phyloP scores from a whole-genome alignment of 257 asterid genomes.

The Striga asiatica region DNA sequence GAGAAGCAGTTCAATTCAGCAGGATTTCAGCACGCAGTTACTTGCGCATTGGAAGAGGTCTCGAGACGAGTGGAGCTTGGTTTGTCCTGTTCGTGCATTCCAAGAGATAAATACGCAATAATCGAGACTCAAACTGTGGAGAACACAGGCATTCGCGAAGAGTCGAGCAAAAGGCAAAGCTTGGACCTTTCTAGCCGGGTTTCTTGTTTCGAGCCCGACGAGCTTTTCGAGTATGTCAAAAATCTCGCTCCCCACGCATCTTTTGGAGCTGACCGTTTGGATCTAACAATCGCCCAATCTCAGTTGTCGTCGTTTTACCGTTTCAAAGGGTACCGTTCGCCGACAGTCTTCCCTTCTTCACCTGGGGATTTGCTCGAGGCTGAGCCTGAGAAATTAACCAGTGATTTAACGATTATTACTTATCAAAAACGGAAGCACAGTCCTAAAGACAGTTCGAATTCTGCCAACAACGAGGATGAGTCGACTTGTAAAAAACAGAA shows the following conservation, averaged over 20 bases:
- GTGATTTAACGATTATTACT: conserved; percentile 15
- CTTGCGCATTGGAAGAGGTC: conserved; percentile 74
- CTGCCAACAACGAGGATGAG: conserved; percentile 49
- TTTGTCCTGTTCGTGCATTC: conserved; percentile 62
- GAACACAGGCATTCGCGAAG: conserved; percentile 76
- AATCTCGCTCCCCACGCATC: conserved; percentile 50
- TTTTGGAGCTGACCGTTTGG: conserved; percentile 44
- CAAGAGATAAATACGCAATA: conserved; percentile 33
- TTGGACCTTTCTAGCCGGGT: conserved; percentile 52
- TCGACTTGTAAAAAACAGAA: conserved; percentile 39
- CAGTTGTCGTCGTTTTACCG: conserved; percentile 59
- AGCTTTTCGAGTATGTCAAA: conserved; percentile 47
- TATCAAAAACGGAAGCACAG: conserved; percentile 35
- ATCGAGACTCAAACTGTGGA: conserved; percentile 62
- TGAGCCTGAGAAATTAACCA: conserved; percentile 20
- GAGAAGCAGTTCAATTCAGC: conserved; percentile 79
- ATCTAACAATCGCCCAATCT: conserved; percentile 53
- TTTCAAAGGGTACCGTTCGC: conserved; percentile 53
- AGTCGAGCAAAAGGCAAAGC: conserved; percentile 59
- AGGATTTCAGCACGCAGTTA: conserved; percentile 66
- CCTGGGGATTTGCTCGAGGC: conserved; percentile 43
- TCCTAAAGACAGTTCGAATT: conserved; percentile 31
- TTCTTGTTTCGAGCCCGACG: conserved; percentile 50
- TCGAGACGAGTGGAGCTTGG: conserved; percentile 75
- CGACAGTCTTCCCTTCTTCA: conserved; percentile 28